Evolutionary conservation across 73 alveolate species (phyloP), one percentile per base, ranked within the genome.

Genomic region (Paraurostyla sp.): DNA sequence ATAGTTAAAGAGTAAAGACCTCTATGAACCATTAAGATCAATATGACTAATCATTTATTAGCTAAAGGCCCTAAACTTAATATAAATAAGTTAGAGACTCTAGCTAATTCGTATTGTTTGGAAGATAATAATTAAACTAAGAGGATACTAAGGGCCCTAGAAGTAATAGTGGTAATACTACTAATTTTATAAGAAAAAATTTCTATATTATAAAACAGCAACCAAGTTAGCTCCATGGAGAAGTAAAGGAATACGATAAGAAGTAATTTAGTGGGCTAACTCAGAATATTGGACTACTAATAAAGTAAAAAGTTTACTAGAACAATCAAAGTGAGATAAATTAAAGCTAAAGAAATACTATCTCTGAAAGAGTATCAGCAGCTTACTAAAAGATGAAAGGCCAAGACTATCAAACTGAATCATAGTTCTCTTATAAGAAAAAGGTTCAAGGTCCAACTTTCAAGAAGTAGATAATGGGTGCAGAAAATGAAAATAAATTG

Each of bases 181-280:
- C 78, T 60, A 38, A n/a, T 30, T 65, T 65, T 38, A 65, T 65
- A 3, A 65, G 82, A 65, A 65, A 65, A 38, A 65, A 65, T 65
- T 65, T 65, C 32, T 65, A 65, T 65, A 65, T 65, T 56, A 58
- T 65, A 11, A 65, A 30, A 38, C 23, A 65, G 25, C 23, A 65
- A 40, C 82, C 82, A 38, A 30, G 50, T 36, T 38, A 65, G 42
- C 22, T 15, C 1, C 9, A 18, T 38, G 16, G 45, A 7, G 41
- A 65, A 38, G 16, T 27, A 60, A 2, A 60, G 30, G 20, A 18
- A 6, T 50, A 18, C 4, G 30, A 4, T 60, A 6, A 27, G n/a
- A n/a, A n/a, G n/a, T n/a, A n/a, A n/a, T n/a, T n/a, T n/a, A n/a
- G n/a, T n/a, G n/a, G n/a, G n/a, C 36, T 15, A 38, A 33, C 60